Evolutionary conservation across 2,329 filamentous ascomycete genomes (phyloP).

Genomic region (Diaporthe sp.): DNA sequence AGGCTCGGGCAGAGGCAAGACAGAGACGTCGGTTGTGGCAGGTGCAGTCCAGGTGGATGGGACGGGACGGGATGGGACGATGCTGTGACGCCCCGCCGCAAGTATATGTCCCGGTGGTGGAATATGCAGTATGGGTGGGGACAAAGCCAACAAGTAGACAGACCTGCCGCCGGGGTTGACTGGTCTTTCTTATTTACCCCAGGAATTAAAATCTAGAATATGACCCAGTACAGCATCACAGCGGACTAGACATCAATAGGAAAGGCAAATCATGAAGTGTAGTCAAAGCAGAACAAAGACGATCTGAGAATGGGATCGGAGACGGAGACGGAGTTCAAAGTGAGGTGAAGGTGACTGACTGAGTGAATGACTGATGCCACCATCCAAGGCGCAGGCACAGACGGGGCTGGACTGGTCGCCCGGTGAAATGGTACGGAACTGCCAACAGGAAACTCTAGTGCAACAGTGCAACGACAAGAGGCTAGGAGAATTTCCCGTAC

Average conservation of each 20-base stretch:
- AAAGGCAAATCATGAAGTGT: background rate
- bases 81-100: slow-evolving; percentile 21
- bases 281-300: background rate
- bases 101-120: background rate
- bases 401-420: background rate
- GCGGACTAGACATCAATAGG: background rate
- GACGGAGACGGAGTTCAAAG: background rate
- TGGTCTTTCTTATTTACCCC: background rate
- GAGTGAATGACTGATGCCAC: background rate
- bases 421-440: slow-evolving; percentile 15
- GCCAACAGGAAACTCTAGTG: slow-evolving; percentile 22
- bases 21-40: slow-evolving; percentile 33
- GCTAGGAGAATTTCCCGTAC: slow-evolving; percentile 15
- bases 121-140: background rate
- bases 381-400: background rate
- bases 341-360: background rate
- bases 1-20: slow-evolving; percentile 23
- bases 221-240: too few relatives aligned
- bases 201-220: background rate
- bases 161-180: background rate
- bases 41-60: slow-evolving; percentile 25
- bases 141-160: slow-evolving; percentile 8
- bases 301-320: background rate
- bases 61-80: slow-evolving; percentile 29
- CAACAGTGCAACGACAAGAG: slow-evolving; percentile 18